Base-by-base conservation (phyloP, 2,329 filamentous ascomycete genomes). In the Thielaviopsis populi region DNA sequence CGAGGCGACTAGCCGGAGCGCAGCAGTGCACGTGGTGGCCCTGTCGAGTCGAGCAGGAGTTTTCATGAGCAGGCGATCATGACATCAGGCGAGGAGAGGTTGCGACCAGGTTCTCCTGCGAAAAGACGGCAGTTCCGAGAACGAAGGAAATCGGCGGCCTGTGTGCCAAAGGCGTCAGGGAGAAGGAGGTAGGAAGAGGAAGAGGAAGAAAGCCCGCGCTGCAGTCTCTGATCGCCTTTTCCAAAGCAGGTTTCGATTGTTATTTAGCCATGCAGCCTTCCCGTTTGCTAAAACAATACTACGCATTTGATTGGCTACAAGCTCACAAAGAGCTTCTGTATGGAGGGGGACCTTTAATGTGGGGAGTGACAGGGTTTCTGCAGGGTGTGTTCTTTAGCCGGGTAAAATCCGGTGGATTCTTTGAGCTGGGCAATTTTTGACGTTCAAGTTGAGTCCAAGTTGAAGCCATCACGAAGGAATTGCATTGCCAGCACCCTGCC, bases 31-130 rank as follows among this genome's bases (percentile, higher is more conserved):
- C 76, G 80, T 78, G 76, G 79, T 78, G 76, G 79, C 80, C 76
- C 80, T 75, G 74, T 83, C 79, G 74, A 83, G 77, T 79, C 78
- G 79, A 75, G 75, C 78, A 70, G 77, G 74, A 75, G 78, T 75
- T 80, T 78, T 83, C 81, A 84, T 84, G 79, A 76, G 80, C 74
- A 61, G 63, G 63, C 56, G 46, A 64, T 48, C 63, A 64, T 64
- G 63, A 53, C 63, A 54, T 64, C 33, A 46, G 17, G 59, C 17
- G 22, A 42, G 19, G 24, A 27, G 17, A 19, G 30, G 37, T 48
- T 46, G 24, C 43, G 59, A 46, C 22, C 27, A 46, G 22, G n/a
- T 43, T 46, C 15, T 37, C 53, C 53, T 56, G 30, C 17, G 17
- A 33, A 33, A 17, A 22, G 46, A 37, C 27, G 13, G 37, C 22